These are phyloP conservation scores for Heritiera littoralis DNA, from an alignment of 345 rosid genomes.

Conservation along the genomic window DNA sequence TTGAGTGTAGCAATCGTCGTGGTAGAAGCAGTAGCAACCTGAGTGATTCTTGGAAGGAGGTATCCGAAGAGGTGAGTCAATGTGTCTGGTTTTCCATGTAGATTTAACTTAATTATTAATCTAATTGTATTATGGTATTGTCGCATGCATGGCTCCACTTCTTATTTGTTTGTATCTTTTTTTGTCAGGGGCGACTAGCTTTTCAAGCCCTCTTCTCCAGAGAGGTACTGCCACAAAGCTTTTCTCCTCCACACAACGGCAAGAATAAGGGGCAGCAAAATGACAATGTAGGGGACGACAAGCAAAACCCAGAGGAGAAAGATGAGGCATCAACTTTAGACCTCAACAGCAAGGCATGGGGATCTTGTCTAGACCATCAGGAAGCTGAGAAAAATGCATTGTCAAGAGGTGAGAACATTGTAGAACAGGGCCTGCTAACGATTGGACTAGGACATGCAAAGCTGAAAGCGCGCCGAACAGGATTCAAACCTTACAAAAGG, in stretches of 20 bases:
- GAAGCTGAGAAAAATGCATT: slow-evolving; percentile 42
- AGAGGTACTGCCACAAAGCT: slow-evolving; percentile 86
- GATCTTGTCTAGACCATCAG: slow-evolving; percentile 29
- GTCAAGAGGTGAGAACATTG: slow-evolving; percentile 27
- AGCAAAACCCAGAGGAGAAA: slow-evolving; percentile 34
- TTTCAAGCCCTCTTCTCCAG: slow-evolving; percentile 89
- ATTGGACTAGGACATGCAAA: slow-evolving; percentile 58
- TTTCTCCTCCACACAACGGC: slow-evolving; percentile 52
- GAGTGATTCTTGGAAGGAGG: slow-evolving; percentile 83
- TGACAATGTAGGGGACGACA: slow-evolving; percentile 33
- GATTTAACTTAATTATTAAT: background rate
- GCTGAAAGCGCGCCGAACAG: slow-evolving; percentile 61
- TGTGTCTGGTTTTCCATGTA: background rate
- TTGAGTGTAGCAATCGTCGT: slow-evolving; percentile 60
- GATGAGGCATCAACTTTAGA: slow-evolving; percentile 43
- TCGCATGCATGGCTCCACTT: background rate
- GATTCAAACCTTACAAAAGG: slow-evolving; percentile 94
- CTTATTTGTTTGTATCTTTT: background rate
- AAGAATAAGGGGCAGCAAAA: slow-evolving; percentile 21
- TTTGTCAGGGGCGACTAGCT: slow-evolving; percentile 81
- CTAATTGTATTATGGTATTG: background rate
- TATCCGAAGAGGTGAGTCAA: slow-evolving; percentile 70
- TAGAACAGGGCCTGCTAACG: slow-evolving; percentile 47
- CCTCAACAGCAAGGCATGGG: slow-evolving; percentile 45
- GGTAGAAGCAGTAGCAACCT: slow-evolving; percentile 49